Percentiles rank a stretch among this genome's conserved stretches.
Evolutionary conservation across 169 alveolate species (phyloP).

Genomic region (Plasmodium cynomolgi): DNA sequence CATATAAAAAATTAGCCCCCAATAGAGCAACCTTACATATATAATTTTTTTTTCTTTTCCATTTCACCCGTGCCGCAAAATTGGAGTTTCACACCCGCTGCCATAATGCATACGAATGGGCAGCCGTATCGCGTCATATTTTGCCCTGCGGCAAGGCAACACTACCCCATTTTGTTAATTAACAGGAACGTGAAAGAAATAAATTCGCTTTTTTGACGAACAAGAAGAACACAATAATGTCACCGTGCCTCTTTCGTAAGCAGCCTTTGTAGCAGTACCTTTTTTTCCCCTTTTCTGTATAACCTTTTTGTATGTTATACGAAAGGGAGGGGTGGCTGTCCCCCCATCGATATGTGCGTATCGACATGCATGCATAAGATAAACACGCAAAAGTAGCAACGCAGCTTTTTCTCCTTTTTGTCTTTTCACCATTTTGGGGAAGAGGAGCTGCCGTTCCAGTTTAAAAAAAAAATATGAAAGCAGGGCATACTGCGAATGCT

Average conservation of each 20-base stretch:
- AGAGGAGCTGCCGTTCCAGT: too few relatives aligned
- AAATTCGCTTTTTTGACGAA: background rate
- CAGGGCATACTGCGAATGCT: too few relatives aligned
- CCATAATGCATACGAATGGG: background rate
- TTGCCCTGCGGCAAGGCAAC: background rate
- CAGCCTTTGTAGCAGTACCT: background rate
- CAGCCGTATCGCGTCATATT: background rate
- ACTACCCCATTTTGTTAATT: background rate
- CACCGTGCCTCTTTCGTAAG: background rate
- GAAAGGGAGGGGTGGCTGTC: background rate
- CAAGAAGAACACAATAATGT: background rate
- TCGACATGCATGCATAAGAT: background rate
- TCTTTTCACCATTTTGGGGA: background rate
- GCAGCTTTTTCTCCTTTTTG: background rate
- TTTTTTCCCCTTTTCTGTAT: background rate
- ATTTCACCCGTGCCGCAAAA: background rate
- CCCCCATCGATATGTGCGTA: background rate
- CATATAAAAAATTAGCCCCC: background rate
- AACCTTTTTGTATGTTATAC: background rate
- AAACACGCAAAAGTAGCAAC: background rate
- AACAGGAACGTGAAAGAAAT: background rate
- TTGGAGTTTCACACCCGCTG: background rate
- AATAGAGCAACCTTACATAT: background rate
- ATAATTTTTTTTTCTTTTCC: background rate
- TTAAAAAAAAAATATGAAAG: too few relatives aligned